Base-by-base conservation (phyloP, 1,284 basidiomycete genomes). In the Malassezia psittaci region DNA sequence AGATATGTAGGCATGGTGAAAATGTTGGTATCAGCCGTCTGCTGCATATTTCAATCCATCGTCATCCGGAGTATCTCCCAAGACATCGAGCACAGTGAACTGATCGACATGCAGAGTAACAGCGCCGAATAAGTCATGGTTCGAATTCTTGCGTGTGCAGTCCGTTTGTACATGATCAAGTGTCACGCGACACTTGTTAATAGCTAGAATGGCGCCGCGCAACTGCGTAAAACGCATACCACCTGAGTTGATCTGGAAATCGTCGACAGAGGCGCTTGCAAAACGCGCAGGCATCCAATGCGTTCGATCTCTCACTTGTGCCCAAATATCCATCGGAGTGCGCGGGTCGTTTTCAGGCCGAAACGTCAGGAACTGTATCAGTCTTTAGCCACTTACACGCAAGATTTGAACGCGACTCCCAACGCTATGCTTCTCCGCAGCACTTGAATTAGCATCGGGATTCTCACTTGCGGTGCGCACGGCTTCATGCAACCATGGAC, bases 331-430 rank as follows among this genome's bases (percentile, higher is more conserved):
- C 3, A 32, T 19, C 18, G 15, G 38, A 5, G 19, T 5, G 18
- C 21, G 16, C 0, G 46, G 46, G 7, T 32, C 47, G 35, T 54
- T 18, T 32, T 54, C 51, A n/a, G 51, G 37, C 1, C 51, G 51
- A 24, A 47, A 54, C 11, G 52, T 54, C 12, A 48, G 34, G 34
- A 54, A 54, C 52, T 54, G n/a, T 7, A 35, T 48, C n/a, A 48
- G 45, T 4, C 2, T 3, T 11, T 5, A 8, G 9, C 2, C 12
- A 37, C 46, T n/a, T 21, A 48, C 46, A 15, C 16, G 45, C 19
- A 48, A 34, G 52, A 36, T 38, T 37, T 43, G 52, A 8, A 41
- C 29, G n/a, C 49, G 39, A 19, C 49, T 43, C 13, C 49, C 49
- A n/a, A 32, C 21, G 3, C 8, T 19, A 4, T 21, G 35, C 11